These are phyloP conservation scores for Lachancea nothofagi DNA, from an alignment of 805 yeast genomes.

Conservation along the genomic window DNA sequence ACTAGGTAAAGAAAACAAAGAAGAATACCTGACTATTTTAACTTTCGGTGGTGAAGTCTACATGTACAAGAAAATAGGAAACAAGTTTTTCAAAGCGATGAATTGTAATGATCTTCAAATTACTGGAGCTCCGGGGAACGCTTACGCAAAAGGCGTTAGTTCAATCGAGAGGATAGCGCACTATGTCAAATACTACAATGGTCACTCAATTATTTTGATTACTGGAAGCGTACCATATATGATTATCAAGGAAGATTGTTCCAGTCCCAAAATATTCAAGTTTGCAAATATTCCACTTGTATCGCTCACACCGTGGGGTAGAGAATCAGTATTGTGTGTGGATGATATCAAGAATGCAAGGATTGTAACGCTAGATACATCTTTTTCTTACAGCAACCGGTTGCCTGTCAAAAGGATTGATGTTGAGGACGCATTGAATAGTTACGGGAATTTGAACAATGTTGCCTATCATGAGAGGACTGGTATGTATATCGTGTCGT, in stretches of 20 bases:
- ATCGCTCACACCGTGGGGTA: slow-evolving; percentile 44
- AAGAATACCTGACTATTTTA: slow-evolving; percentile 62
- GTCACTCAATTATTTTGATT: slow-evolving; percentile 55
- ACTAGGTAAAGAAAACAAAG: slow-evolving; percentile 56
- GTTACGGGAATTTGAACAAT: slow-evolving; percentile 48
- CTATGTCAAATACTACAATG: slow-evolving; percentile 52
- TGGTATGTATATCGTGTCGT: slow-evolving; percentile 56
- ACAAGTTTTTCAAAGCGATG: slow-evolving; percentile 12
- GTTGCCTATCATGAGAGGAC: slow-evolving; percentile 66
- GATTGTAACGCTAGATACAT: slow-evolving; percentile 36
- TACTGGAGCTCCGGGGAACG: slow-evolving; percentile 78
- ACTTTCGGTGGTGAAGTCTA: slow-evolving; percentile 79
- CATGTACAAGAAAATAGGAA: slow-evolving; percentile 52
- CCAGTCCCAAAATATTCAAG: slow-evolving; percentile 59
- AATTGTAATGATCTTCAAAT: slow-evolving; percentile 37
- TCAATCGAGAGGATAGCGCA: slow-evolving; percentile 61
- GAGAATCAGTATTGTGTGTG: slow-evolving; percentile 52
- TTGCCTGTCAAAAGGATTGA: slow-evolving; percentile 51
- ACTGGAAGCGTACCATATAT: slow-evolving; percentile 71
- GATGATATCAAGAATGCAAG: slow-evolving; percentile 68
- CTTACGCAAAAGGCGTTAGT: slow-evolving; percentile 59
- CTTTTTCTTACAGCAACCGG: slow-evolving; percentile 50
- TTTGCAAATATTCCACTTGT: slow-evolving; percentile 61
- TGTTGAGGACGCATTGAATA: slow-evolving; percentile 38
- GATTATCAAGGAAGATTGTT: slow-evolving; percentile 57